Conservation (phyloP, 2,329 filamentous ascomycete species). For the Raffaelea ambrosiae region DNA sequence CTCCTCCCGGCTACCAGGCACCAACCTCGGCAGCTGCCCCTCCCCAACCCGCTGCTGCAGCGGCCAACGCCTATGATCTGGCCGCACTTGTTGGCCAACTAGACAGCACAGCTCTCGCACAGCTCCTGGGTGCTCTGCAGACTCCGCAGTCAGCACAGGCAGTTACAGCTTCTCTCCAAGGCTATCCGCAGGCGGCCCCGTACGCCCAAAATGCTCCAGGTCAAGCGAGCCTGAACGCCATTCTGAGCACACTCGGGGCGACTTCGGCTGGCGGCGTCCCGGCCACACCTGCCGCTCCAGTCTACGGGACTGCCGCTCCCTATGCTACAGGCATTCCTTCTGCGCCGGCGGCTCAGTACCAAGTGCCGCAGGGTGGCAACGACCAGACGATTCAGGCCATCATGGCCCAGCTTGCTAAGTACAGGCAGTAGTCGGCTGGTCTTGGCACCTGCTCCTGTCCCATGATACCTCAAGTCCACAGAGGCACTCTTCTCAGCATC, state of each 20-base stretch:
- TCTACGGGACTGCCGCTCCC: conserved; percentile 13
- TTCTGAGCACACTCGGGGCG: conserved; percentile 31
- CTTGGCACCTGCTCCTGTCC: neutral
- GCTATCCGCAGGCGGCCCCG: neutral
- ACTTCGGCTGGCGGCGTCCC: conserved; percentile 12
- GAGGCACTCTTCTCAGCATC: too few relatives aligned
- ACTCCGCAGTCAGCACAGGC: neutral
- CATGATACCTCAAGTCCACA: too few relatives aligned
- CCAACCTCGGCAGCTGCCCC: conserved; percentile 12
- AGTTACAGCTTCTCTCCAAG: neutral
- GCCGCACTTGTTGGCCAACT: conserved; percentile 18
- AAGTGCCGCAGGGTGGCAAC: conserved; percentile 17
- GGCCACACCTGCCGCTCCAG: conserved; percentile 2
- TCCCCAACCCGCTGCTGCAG: neutral
- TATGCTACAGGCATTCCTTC: conserved; percentile 7
- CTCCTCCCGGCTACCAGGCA: neutral
- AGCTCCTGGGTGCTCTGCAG: conserved; percentile 23
- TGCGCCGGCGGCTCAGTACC: neutral
- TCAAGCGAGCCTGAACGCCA: conserved; percentile 36
- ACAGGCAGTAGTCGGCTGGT: conserved; percentile 37
- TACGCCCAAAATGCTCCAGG: conserved; percentile 5
- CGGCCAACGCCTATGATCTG: conserved; percentile 9
- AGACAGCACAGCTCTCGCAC: conserved; percentile 23
- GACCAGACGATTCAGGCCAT: conserved; percentile 59
- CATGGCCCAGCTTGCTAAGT: conserved; percentile 63